Evolutionary conservation across 2,329 filamentous ascomycete species (phyloP).

Genomic region (Sordariomycetes sp.): DNA sequence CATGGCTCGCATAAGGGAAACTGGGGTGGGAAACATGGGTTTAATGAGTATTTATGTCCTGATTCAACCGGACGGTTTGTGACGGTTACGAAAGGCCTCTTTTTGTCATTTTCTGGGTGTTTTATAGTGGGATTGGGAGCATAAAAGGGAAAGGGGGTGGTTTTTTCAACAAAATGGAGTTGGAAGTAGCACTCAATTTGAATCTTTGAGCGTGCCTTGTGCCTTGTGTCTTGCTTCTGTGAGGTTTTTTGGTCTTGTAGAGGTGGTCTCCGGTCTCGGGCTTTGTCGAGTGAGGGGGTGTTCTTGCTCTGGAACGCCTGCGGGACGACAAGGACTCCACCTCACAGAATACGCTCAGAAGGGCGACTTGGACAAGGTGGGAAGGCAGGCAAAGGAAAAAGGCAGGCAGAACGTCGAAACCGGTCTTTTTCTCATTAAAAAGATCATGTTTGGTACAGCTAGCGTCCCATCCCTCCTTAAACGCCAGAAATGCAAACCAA

Average conservation of each 20-base stretch:
- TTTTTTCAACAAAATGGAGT: neutral
- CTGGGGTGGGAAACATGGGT: neutral
- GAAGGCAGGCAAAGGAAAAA: too few species aligned
- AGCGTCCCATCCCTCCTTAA: too few species aligned
- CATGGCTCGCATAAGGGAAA: conserved; percentile 7
- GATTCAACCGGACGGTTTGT: neutral
- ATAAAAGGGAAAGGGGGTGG: neutral
- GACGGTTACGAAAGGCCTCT: neutral
- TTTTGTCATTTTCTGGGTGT: neutral
- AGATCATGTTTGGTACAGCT: neutral
- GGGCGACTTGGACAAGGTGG: too few species aligned
- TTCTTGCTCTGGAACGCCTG: too few species aligned
- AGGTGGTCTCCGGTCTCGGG: too few species aligned
- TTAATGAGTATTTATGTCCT: neutral
- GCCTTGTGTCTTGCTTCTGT: neutral
- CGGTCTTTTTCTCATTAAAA: neutral
- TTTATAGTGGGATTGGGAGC: neutral
- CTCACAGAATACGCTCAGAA: too few species aligned
- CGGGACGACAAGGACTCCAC: too few species aligned
- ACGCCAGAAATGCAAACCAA: too few species aligned
- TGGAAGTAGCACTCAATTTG: neutral
- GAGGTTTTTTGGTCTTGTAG: too few species aligned
- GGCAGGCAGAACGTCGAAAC: neutral
- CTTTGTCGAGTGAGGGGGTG: too few species aligned
- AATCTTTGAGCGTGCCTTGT: neutral